These are phyloP conservation scores for Capsella rubella DNA, from an alignment of 441 rosid species.

Conservation along the genomic window DNA sequence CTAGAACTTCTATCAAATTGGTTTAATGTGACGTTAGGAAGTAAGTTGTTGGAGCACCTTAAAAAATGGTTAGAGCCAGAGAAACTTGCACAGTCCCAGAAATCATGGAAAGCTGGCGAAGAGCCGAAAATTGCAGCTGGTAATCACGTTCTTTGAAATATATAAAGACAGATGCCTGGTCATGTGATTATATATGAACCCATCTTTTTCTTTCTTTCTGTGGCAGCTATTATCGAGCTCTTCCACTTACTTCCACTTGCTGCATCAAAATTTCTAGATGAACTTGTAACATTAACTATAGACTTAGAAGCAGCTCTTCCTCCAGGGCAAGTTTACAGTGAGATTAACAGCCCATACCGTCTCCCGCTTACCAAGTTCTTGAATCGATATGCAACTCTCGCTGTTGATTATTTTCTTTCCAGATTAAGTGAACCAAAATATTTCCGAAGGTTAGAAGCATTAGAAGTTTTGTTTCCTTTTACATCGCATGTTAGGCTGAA, in stretches of 20 bases:
- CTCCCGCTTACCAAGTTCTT: constrained; percentile 94
- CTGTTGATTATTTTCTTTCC: constrained; percentile 98
- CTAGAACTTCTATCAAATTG: constrained; percentile 98
- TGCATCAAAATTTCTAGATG: constrained; percentile 96
- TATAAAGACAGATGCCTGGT: constrained; percentile 27
- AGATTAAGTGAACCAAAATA: constrained; percentile 90
- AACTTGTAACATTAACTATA: constrained; percentile 91
- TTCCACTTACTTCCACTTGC: constrained; percentile 99
- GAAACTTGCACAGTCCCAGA: constrained; percentile 91
- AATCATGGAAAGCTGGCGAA: constrained; percentile 99
- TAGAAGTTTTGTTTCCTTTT: constrained; percentile 18
- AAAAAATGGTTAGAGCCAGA: constrained; percentile 99
- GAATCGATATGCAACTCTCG: constrained; percentile 90
- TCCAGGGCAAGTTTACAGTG: constrained; percentile 92
- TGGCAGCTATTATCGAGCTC: constrained; percentile 97
- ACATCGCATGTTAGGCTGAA: constrained; percentile 26
- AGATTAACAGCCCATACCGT: constrained; percentile 98
- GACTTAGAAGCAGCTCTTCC: constrained; percentile 96
- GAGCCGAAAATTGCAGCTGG: constrained; percentile 99
- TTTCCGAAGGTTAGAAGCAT: constrained; percentile 78
- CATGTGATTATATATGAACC: constrained; percentile 23
- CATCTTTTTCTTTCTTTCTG: constrained; percentile 44
- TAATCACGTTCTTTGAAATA: constrained; percentile 41
- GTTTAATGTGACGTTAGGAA: constrained; percentile 98
- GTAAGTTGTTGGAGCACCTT: constrained; percentile 97